These are phyloP conservation scores for Funneliformis mosseae DNA, from an alignment of 192 early-diverging fungal species.

Conservation along the genomic window DNA sequence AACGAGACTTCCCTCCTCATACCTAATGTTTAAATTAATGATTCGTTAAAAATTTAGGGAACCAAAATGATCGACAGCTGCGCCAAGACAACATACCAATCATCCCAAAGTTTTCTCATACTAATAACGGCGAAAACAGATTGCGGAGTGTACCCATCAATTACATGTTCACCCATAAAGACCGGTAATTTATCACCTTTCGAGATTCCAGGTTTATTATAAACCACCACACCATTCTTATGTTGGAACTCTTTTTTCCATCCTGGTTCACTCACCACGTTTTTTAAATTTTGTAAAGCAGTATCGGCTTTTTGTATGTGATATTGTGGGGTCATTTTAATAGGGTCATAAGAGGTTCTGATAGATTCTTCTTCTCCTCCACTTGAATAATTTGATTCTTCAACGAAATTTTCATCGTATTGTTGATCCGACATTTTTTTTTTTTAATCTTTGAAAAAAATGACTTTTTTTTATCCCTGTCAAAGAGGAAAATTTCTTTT, in stretches of 20 bases:
- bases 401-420: neutral
- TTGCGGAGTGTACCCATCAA: constrained; percentile 56
- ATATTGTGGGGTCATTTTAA: constrained; percentile 4
- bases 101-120: constrained; percentile 60
- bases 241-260: constrained; percentile 62
- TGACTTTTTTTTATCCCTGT: no score
- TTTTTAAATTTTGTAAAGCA: constrained; percentile 51
- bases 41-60: no score
- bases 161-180: constrained; percentile 58
- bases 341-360: neutral
- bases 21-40: constrained; percentile 24
- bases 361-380: neutral
- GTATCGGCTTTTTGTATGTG: constrained; percentile 56
- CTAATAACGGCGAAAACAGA: constrained; percentile 57
- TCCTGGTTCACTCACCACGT: constrained; percentile 41
- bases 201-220: constrained; percentile 44
- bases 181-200: constrained; percentile 51
- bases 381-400: neutral
- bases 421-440: neutral
- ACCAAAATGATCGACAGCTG: neutral
- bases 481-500: no score
- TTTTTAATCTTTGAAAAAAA: neutral
- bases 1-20: constrained; percentile 46
- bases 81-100: constrained; percentile 36
- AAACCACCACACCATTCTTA: constrained; percentile 58